phyloP scores from a whole-genome alignment of 148 eudicot genomes.

The Vaccinium corymbosum region DNA sequence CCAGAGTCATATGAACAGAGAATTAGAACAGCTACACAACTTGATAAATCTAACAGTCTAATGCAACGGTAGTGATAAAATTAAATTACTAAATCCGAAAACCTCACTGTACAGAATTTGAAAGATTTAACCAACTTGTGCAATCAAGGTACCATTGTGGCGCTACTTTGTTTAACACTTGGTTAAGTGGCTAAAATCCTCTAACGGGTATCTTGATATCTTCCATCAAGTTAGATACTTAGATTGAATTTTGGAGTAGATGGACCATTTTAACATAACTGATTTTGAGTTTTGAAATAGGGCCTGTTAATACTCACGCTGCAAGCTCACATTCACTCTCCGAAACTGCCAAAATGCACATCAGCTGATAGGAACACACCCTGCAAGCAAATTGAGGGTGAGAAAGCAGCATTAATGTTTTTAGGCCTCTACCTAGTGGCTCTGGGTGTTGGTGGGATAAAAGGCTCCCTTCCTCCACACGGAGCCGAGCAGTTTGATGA shows the following conservation, averaged over 20 bases:
- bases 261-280: neutral
- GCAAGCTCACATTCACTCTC: slow-evolving; percentile 54
- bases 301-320: slow-evolving; percentile 74
- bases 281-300: slow-evolving; percentile 36
- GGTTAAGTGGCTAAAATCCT: neutral
- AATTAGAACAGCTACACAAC: neutral
- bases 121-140: neutral
- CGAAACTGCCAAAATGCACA: slow-evolving; percentile 43
- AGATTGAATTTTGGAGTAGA: neutral
- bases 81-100: neutral
- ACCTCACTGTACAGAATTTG: neutral
- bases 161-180: neutral
- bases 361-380: slow-evolving; percentile 26
- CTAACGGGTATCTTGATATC: neutral
- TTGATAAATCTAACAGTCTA: slow-evolving; percentile 9
- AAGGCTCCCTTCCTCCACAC: slow-evolving; percentile 85
- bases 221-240: neutral
- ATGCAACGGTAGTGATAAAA: neutral
- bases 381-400: slow-evolving; percentile 39
- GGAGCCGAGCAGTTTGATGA: slow-evolving; percentile 96
- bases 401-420: slow-evolving; percentile 49
- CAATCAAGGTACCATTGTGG: neutral
- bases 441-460: slow-evolving; percentile 90
- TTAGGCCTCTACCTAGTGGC: slow-evolving; percentile 76
- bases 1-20: neutral